Conservation (phyloP, 2,329 filamentous ascomycete species). For the Aureobasidium sp. region DNA sequence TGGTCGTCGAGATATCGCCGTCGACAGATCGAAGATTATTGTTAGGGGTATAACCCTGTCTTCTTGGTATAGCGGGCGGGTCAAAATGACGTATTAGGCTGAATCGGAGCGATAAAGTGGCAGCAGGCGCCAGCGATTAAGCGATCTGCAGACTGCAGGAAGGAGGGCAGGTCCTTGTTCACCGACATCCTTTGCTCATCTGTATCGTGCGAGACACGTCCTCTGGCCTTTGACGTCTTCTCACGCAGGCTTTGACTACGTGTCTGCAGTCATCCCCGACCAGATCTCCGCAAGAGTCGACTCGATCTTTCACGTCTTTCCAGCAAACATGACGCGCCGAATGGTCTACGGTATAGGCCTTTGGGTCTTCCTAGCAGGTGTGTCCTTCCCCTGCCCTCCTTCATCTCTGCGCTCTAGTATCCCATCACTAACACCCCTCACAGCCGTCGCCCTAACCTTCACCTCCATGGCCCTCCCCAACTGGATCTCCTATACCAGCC, state of each 20-base stretch:
- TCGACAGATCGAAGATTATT: background rate
- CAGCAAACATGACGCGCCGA: constrained; percentile 36
- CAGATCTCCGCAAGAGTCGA: background rate
- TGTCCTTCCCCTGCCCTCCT: constrained; percentile 13
- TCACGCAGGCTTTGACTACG: background rate
- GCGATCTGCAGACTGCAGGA: background rate
- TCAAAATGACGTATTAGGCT: background rate
- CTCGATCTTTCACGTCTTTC: background rate
- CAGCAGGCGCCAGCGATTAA: background rate
- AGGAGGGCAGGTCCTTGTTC: background rate
- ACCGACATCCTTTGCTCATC: background rate
- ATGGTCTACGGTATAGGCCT: constrained; percentile 41
- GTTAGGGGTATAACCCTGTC: background rate
- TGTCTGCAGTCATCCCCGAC: too few relatives aligned
- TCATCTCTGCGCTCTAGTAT: background rate
- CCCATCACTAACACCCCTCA: background rate
- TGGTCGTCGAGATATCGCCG: background rate
- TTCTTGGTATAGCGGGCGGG: background rate
- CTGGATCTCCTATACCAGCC: constrained; percentile 53
- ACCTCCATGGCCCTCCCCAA: constrained; percentile 58
- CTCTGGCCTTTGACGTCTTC: background rate
- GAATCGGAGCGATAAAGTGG: background rate
- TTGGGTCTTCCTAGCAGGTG: constrained; percentile 37
- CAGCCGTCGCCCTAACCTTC: constrained; percentile 64
- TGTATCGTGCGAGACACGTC: background rate